Conservation (phyloP, 306 rosid genomes). For the Vachellia collinsii region DNA sequence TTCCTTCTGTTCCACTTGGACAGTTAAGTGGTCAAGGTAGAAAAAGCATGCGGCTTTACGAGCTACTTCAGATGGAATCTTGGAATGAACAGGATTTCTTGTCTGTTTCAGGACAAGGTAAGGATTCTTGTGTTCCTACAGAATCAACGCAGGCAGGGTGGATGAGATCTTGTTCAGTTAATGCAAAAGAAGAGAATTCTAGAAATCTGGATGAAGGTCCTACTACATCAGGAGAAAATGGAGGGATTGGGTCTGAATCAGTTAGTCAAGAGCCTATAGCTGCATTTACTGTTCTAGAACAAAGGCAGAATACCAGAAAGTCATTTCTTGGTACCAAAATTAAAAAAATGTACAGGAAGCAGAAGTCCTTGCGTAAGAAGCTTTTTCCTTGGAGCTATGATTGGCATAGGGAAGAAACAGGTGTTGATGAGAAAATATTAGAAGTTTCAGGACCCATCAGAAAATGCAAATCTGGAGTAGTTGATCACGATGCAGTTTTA, state of each 20-base stretch:
- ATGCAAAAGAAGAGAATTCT: slow-evolving; percentile 39
- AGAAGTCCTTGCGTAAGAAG: slow-evolving; percentile 53
- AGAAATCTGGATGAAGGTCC: slow-evolving; percentile 52
- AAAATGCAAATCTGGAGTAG: slow-evolving; percentile 61
- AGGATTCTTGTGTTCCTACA: slow-evolving; percentile 37
- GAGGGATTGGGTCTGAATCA: slow-evolving; percentile 39
- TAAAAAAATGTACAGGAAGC: slow-evolving; percentile 49
- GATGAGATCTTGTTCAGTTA: slow-evolving; percentile 28
- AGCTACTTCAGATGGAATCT: slow-evolving; percentile 70
- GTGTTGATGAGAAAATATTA: slow-evolving; percentile 46
- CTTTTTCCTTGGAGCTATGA: slow-evolving; percentile 73
- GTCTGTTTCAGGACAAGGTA: slow-evolving; percentile 38
- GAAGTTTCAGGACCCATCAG: slow-evolving; percentile 56
- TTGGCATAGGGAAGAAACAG: slow-evolving; percentile 63
- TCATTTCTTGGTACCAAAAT: slow-evolving; percentile 54
- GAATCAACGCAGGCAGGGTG: slow-evolving; percentile 39
- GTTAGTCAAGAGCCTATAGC: slow-evolving; percentile 32
- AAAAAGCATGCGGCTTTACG: slow-evolving; percentile 65
- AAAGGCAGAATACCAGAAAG: slow-evolving; percentile 48
- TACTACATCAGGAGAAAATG: slow-evolving; percentile 62
- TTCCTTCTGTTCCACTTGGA: slow-evolving; percentile 45
- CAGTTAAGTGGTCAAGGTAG: slow-evolving; percentile 59
- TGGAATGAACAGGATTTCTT: slow-evolving; percentile 50
- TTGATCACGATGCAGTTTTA: slow-evolving; percentile 62
- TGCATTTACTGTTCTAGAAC: slow-evolving; percentile 35